These are phyloP conservation scores for Mimosa pudica DNA, from an alignment of 306 rosid species.

Conservation along the genomic window DNA sequence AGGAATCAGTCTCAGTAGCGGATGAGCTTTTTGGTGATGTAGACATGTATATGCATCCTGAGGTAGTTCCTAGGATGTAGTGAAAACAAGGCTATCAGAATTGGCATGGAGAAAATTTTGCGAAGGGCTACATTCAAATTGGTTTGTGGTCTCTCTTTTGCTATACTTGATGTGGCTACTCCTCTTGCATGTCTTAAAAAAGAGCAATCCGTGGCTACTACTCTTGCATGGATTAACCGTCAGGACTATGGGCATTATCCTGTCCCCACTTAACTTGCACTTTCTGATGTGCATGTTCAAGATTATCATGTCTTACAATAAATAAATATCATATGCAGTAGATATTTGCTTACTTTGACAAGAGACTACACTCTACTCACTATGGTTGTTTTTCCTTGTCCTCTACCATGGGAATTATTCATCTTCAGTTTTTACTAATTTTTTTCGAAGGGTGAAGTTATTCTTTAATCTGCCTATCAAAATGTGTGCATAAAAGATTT, in stretches of 20 bases:
- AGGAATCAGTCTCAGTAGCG: conserved; percentile 64
- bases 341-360: too few relatives aligned
- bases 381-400: neutral
- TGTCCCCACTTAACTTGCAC: conserved; percentile 60
- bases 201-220: conserved; percentile 44
- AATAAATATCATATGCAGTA: too few relatives aligned
- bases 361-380: neutral
- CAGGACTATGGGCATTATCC: conserved; percentile 55
- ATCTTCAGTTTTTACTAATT: neutral
- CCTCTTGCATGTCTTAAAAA: too few relatives aligned
- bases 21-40: conserved; percentile 44
- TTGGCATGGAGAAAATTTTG: conserved; percentile 24
- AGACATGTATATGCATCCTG: conserved; percentile 33
- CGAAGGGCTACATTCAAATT: conserved; percentile 46
- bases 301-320: conserved; percentile 7
- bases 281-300: conserved; percentile 25
- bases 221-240: conserved; percentile 54
- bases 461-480: conserved; percentile 22
- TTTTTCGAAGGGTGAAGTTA: neutral
- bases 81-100: conserved; percentile 24
- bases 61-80: conserved; percentile 41
- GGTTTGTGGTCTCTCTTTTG: conserved; percentile 60
- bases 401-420: neutral
- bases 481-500: neutral
- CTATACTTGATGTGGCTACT: too few relatives aligned